Conservation (phyloP, 768 basidiomycete genomes). For the Phallus indusiatus region DNA sequence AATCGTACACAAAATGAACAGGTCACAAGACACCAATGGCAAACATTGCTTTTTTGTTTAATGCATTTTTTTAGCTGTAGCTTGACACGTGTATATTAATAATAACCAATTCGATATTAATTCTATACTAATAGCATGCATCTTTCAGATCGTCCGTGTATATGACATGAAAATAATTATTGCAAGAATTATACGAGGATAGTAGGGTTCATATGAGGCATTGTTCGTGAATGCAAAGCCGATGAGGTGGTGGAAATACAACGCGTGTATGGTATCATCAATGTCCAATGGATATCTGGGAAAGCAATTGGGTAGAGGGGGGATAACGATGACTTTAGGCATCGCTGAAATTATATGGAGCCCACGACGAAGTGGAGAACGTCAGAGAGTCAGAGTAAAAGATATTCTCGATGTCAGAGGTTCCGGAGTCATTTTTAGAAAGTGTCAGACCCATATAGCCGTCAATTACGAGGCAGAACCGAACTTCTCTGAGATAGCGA, state of each 20-base stretch:
- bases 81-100: no score
- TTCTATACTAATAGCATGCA: no score
- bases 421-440: neutral
- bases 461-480: conserved; percentile 6
- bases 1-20: neutral
- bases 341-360: neutral
- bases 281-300: neutral
- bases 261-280: neutral
- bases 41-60: no score
- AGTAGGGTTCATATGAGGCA: neutral
- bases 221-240: neutral
- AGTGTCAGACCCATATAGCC: neutral
- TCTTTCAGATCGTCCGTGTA: no score
- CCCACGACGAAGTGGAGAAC: conserved; percentile 1
- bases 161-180: no score
- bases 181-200: neutral
- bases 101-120: no score
- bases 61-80: no score
- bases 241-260: neutral
- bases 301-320: neutral
- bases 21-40: no score
- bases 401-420: neutral
- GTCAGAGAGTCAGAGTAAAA: neutral
- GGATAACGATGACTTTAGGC: neutral
- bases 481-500: neutral